phyloP scores from a whole-genome alignment of 2,329 filamentous ascomycete species.

The Ophiostoma ulmi region DNA sequence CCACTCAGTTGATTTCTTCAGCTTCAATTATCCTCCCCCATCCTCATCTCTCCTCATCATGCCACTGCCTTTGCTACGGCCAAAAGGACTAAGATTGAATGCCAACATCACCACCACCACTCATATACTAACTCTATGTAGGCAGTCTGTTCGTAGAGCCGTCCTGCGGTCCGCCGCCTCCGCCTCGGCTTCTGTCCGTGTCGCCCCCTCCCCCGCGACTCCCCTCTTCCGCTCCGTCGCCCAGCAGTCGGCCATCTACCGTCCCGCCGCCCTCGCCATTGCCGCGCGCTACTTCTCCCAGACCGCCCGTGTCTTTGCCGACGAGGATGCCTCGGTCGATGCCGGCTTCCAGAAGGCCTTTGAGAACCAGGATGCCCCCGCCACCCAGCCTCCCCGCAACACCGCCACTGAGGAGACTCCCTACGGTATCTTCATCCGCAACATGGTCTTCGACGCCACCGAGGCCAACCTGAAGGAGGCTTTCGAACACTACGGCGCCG shows the following conservation, averaged over 20 bases:
- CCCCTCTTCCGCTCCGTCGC: conserved; percentile 29
- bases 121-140: conserved; percentile 22
- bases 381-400: neutral
- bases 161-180: conserved; percentile 34
- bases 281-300: conserved; percentile 35
- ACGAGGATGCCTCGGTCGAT: conserved; percentile 19
- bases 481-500: conserved; percentile 34
- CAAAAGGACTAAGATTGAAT: neutral
- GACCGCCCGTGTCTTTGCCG: conserved; percentile 28
- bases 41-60: neutral
- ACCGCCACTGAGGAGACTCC: conserved; percentile 25
- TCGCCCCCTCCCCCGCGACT: conserved; percentile 29
- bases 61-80: neutral
- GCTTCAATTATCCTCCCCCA: neutral
- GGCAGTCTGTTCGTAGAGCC: conserved; percentile 36
- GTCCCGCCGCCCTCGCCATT: conserved; percentile 21
- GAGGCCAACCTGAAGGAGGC: conserved; percentile 35
- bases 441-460: conserved; percentile 37
- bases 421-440: conserved; percentile 33
- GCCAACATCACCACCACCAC: neutral
- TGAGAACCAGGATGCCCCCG: neutral
- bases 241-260: conserved; percentile 25
- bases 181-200: conserved; percentile 30
- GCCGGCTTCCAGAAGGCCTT: neutral
- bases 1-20: too few relatives aligned